Conservation (phyloP, 257 asterid species). For the Salvia splendens region DNA sequence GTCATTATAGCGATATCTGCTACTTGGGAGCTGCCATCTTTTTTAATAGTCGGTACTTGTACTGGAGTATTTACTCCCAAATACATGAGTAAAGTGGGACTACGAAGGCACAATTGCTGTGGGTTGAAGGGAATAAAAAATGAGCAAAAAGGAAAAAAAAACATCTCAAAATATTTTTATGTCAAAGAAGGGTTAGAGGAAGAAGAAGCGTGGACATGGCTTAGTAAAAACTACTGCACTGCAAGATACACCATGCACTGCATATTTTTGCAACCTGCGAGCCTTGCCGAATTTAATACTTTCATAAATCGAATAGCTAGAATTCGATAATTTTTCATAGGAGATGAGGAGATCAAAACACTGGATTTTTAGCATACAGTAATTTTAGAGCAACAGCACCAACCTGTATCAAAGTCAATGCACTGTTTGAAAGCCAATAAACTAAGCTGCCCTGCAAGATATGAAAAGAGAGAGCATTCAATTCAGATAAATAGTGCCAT, state of each 20-base stretch:
- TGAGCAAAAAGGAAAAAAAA: constrained; percentile 17
- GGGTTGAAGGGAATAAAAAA: constrained; percentile 20
- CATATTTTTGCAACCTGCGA: no score
- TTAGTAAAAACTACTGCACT: no score
- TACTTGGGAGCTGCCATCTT: constrained; percentile 33
- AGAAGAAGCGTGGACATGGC: neutral
- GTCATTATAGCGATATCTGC: constrained; percentile 42
- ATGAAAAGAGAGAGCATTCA: constrained; percentile 25
- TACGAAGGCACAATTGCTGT: constrained; percentile 70
- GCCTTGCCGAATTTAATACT: no score
- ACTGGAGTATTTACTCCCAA: constrained; percentile 53
- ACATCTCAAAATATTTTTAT: neutral
- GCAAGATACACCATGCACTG: no score
- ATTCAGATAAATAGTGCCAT: constrained; percentile 22
- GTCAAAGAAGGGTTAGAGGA: neutral
- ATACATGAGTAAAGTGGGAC: constrained; percentile 58
- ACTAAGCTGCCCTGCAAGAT: constrained; percentile 84
- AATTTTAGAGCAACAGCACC: constrained; percentile 30
- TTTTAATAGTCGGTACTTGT: constrained; percentile 41
- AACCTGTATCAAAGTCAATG: constrained; percentile 67
- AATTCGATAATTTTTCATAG: neutral
- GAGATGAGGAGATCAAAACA: constrained; percentile 13
- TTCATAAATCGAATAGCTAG: neutral
- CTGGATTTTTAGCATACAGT: constrained; percentile 15
- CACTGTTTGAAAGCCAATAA: constrained; percentile 83